A percentile compares a stretch with the other conserved stretches of the same genome.
Evolutionary conservation across 2,329 filamentous ascomycete species (phyloP).

Genomic region (Thielaviopsis musarum): DNA sequence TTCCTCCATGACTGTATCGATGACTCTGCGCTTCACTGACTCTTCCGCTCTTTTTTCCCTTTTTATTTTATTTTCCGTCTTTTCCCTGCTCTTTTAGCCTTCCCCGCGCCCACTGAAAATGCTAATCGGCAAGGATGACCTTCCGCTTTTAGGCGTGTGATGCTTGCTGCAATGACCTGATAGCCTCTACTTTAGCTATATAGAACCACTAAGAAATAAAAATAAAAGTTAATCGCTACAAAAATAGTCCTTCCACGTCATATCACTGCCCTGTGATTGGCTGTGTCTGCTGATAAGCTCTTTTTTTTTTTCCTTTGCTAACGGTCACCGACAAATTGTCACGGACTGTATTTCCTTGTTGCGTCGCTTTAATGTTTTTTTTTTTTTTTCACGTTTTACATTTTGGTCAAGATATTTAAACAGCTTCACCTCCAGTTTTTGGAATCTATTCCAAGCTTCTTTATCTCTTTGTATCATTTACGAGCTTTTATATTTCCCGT

Average conservation of each 20-base stretch:
- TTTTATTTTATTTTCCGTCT: not conserved
- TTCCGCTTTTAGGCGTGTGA: not conserved
- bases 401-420: not conserved
- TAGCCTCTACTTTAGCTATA: not conserved
- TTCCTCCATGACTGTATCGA: too few species aligned
- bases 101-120: not conserved
- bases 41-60: not conserved
- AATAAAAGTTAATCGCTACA: not conserved
- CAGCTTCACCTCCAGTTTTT: not conserved
- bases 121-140: not conserved
- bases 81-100: not conserved
- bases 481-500: too few species aligned
- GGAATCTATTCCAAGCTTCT: too few species aligned
- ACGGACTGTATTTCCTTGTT: not conserved
- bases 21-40: not conserved
- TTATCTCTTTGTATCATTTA: too few species aligned
- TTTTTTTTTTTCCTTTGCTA: not conserved
- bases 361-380: not conserved
- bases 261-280: not conserved
- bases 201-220: not conserved
- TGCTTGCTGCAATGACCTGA: not conserved
- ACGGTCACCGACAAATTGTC: not conserved
- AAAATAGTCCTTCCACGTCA: not conserved
- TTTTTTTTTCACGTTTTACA: not conserved
- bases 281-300: not conserved